A percentile compares a stretch with the other conserved stretches of the same genome.
These are phyloP conservation scores for Penicillium vulpinum DNA, from an alignment of 2,329 filamentous ascomycete species.

Conservation along the genomic window DNA sequence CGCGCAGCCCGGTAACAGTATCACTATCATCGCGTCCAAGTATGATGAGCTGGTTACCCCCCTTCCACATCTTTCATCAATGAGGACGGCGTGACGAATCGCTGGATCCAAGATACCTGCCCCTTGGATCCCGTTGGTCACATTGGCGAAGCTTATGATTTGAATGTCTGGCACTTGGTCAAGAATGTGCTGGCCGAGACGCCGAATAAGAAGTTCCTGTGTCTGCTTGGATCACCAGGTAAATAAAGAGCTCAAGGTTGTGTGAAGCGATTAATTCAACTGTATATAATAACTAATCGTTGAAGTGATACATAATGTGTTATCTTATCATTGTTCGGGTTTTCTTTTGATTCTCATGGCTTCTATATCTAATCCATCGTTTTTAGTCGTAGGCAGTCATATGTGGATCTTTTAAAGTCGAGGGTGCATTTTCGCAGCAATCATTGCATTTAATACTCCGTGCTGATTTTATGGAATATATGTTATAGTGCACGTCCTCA, in stretches of 20 bases:
- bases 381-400: no score
- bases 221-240: conserved; percentile 32
- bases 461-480: no score
- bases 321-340: neutral
- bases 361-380: neutral
- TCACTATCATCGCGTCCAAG: conserved; percentile 38
- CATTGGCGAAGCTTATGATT: conserved; percentile 41
- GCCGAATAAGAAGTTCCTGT: conserved; percentile 29
- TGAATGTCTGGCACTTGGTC: conserved; percentile 43
- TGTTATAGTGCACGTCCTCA: neutral
- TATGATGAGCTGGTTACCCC: conserved; percentile 41
- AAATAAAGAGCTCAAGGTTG: conserved; percentile 14
- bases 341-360: no score
- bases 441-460: no score
- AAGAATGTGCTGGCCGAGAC: conserved; percentile 37
- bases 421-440: neutral
- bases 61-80: conserved; percentile 32
- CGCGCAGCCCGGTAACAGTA: conserved; percentile 33
- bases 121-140: conserved; percentile 38
- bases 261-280: neutral
- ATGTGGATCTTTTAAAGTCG: no score
- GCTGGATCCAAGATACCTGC: conserved; percentile 36
- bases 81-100: conserved; percentile 35
- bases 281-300: conserved; percentile 3
- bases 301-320: neutral